Base-by-base conservation (phyloP, 352 stramenopile genomes). In the Phytophthora macrochlamydospora region DNA sequence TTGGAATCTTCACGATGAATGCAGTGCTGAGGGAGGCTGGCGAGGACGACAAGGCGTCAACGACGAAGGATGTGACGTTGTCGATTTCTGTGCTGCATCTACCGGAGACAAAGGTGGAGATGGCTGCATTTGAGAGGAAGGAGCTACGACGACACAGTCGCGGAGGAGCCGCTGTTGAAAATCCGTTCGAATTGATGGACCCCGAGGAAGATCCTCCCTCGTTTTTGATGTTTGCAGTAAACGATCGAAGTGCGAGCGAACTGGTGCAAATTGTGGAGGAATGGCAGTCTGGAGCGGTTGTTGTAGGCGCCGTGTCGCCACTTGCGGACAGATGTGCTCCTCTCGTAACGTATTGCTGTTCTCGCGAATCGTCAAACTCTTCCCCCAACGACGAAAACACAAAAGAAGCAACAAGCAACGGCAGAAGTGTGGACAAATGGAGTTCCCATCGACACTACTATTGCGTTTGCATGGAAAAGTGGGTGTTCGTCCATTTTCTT, bases 141-240 rank as follows among this genome's bases (percentile, higher is more conserved):
- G 68, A 69, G 24, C 64, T 92, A 24, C 67, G 81, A 30, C 75
- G 73, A 53, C 68, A 65, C 46, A 61, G 75, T 43, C 78, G 43
- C 5, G 43, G 73, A 52, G 75, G 66, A 18, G 60, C 60, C 2
- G 69, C 70, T 62, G 32, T 70, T 7, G 69, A 80, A 2, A 63
- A 79, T 37, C 73, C 78, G 3, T 86, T 89, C 51, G 52, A 50
- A 12, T 12, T 4, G 2, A 13, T 67, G 11, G 37, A 58, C 2
- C 2, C 33, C 13, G 58, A 62, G 0, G 29, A 35, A 6, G 73
- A 56, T 1, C 38, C 43, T 2, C 72, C 79, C n/a, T 88, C 75
- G 28, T 78, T 89, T 38, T 35, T 91, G 40, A n/a, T 90, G 13
- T 87, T 85, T 52, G 79, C 80, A 48, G 76, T 76, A 24, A 90